Conservation (phyloP, 768 basidiomycete species). For the Clathrus columnatus region DNA sequence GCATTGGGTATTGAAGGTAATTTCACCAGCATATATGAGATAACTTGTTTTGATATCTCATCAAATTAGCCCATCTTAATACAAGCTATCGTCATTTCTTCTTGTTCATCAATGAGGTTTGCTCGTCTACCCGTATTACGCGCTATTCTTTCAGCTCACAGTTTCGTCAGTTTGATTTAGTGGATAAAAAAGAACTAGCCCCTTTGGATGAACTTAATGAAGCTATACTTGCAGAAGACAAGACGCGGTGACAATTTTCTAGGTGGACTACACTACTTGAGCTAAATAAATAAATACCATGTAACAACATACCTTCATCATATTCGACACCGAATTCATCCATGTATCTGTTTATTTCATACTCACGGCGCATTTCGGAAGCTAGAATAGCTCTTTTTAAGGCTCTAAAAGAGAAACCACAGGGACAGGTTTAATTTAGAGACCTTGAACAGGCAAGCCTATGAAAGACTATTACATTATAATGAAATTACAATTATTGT, state of each 20-base stretch:
- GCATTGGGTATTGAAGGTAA: constrained; percentile 95
- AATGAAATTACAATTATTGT: no score
- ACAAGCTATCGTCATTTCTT: constrained; percentile 98
- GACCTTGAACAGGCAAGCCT: no score
- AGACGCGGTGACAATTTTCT: constrained; percentile 19
- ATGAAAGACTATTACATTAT: no score
- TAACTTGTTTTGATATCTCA: background rate
- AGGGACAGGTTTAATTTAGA: no score
- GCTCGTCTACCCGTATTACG: constrained; percentile 14
- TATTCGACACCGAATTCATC: background rate
- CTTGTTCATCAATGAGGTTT: constrained; percentile 89
- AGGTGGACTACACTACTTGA: background rate
- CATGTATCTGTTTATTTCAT: no score
- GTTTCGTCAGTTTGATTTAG: constrained; percentile 64
- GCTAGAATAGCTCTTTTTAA: no score
- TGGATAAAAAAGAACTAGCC: constrained; percentile 95
- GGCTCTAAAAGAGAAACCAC: no score
- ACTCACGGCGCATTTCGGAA: no score
- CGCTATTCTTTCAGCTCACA: background rate
- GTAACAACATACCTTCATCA: background rate
- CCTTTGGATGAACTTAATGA: constrained; percentile 94
- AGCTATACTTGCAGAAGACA: constrained; percentile 64
- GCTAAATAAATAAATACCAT: background rate
- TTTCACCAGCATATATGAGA: constrained; percentile 14
- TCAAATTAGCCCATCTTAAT: constrained; percentile 78